phyloP scores from a whole-genome alignment of 2,329 filamentous ascomycete species.

The Aspergillus persii region DNA sequence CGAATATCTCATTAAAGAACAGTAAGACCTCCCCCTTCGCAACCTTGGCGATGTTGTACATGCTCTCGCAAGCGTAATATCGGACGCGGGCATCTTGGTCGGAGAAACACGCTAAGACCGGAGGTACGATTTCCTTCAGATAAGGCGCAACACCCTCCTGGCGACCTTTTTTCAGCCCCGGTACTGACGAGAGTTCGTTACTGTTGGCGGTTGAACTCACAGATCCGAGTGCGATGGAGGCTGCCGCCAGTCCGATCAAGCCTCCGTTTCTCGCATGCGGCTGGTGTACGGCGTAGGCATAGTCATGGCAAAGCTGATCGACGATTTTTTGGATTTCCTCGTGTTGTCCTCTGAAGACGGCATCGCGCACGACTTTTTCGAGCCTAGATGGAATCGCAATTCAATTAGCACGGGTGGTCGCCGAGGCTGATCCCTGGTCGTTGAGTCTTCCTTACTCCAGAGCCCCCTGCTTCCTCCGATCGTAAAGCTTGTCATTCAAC shows the following conservation, averaged over 20 bases:
- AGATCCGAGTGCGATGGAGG: conserved; percentile 88
- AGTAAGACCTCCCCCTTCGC: conserved; percentile 95
- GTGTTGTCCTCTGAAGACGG: conserved; percentile 72
- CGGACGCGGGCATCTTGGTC: conserved; percentile 96
- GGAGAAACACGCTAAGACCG: conserved; percentile 93
- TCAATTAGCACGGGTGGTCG: conserved; percentile 5
- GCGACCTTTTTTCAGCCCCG: conserved; percentile 8
- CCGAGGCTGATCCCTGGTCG: neutral
- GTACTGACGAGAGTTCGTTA: neutral
- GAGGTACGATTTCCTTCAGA: conserved; percentile 89
- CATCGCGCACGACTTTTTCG: conserved; percentile 84
- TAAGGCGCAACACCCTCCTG: conserved; percentile 84
- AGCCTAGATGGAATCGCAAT: conserved; percentile 56
- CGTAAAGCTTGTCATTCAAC: conserved; percentile 97
- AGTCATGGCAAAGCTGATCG: conserved; percentile 95
- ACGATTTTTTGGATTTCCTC: conserved; percentile 82
- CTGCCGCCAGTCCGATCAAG: conserved; percentile 89
- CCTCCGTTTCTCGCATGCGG: conserved; percentile 95
- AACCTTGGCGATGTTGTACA: conserved; percentile 99
- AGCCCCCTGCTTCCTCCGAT: conserved; percentile 94
- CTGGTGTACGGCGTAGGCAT: conserved; percentile 94
- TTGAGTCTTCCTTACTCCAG: conserved; percentile 69
- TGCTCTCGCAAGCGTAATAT: conserved; percentile 98
- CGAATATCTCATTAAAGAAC: conserved; percentile 98
- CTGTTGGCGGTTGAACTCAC: conserved; percentile 56